Conservation (phyloP, 768 basidiomycete genomes). For the Tephrocybe sp. region DNA sequence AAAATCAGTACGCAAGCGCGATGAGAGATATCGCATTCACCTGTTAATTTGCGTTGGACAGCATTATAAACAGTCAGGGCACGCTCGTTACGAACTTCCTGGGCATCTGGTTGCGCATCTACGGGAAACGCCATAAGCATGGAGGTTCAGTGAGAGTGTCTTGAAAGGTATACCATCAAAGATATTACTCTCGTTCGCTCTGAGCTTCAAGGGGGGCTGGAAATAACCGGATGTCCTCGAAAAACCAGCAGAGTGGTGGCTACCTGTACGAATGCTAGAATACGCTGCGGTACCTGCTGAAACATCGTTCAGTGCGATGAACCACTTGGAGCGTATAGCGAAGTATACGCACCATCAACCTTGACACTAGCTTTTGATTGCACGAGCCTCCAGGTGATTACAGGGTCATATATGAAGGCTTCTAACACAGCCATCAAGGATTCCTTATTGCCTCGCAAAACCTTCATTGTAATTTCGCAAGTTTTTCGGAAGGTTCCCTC, state of each 20-base stretch:
- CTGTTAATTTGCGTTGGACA: slow-evolving; percentile 93
- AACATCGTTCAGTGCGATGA: slow-evolving; percentile 4
- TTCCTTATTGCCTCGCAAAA: slow-evolving; percentile 95
- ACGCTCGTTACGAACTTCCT: slow-evolving; percentile 88
- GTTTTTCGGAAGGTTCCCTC: slow-evolving; percentile 96
- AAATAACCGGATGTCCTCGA: slow-evolving; percentile 70
- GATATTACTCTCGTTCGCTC: slow-evolving; percentile 92
- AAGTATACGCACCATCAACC: slow-evolving; percentile 48
- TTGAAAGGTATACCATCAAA: slow-evolving; percentile 63
- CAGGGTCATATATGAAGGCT: slow-evolving; percentile 97
- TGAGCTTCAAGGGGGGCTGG: slow-evolving; percentile 77
- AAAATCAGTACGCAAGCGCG: neutral
- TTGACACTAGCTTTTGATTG: slow-evolving; percentile 77
- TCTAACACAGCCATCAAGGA: slow-evolving; percentile 99
- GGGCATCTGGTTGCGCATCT: slow-evolving; percentile 58
- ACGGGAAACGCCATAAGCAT: slow-evolving; percentile 33
- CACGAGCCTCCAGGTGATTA: slow-evolving; percentile 96
- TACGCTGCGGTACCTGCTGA: slow-evolving; percentile 43
- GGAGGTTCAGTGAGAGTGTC: neutral
- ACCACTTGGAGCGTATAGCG: too few species aligned
- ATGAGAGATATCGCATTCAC: slow-evolving; percentile 44
- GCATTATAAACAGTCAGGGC: slow-evolving; percentile 93
- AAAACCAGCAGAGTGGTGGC: slow-evolving; percentile 61
- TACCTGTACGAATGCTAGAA: too few species aligned
- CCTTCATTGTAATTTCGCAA: slow-evolving; percentile 97